These are phyloP conservation scores for Hortiboletus flavorubellus DNA, from an alignment of 768 basidiomycete species.

Conservation along the genomic window DNA sequence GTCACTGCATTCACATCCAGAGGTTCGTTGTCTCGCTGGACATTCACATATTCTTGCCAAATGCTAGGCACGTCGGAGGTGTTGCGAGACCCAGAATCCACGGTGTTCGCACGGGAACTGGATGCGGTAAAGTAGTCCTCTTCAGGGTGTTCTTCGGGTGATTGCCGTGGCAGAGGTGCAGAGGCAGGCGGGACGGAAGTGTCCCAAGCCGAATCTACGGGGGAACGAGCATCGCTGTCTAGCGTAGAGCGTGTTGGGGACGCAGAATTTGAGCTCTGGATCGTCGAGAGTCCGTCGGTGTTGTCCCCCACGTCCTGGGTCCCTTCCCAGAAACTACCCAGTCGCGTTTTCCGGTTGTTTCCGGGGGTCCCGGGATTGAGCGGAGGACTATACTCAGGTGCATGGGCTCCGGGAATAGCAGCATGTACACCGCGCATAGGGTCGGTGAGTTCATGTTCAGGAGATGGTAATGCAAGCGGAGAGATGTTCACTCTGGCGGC, in stretches of 20 bases:
- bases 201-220: constrained; percentile 10
- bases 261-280: constrained; percentile 23
- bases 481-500: constrained; percentile 79
- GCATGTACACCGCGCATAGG: constrained; percentile 78
- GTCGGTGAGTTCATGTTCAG: constrained; percentile 88
- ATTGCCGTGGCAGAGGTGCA: constrained; percentile 21
- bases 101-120: constrained; percentile 22
- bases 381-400: constrained; percentile 32
- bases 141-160: constrained; percentile 22
- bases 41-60: constrained; percentile 28
- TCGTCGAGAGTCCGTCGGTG: constrained; percentile 18
- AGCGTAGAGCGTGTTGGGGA: constrained; percentile 19
- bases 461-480: constrained; percentile 83
- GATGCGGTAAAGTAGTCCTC: constrained; percentile 33
- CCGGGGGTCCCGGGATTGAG: constrained; percentile 44
- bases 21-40: constrained; percentile 26
- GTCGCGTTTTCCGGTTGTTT: constrained; percentile 49
- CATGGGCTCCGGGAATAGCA: constrained; percentile 61
- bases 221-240: constrained; percentile 2
- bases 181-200: constrained; percentile 5
- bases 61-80: constrained; percentile 16
- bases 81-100: constrained; percentile 16
- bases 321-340: constrained; percentile 75
- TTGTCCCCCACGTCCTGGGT: constrained; percentile 61
- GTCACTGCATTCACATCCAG: constrained; percentile 33